Percentiles rank a stretch among this genome's conserved stretches.
These are phyloP conservation scores for Combretum micranthum DNA, from an alignment of 345 rosid species.

Conservation along the genomic window DNA sequence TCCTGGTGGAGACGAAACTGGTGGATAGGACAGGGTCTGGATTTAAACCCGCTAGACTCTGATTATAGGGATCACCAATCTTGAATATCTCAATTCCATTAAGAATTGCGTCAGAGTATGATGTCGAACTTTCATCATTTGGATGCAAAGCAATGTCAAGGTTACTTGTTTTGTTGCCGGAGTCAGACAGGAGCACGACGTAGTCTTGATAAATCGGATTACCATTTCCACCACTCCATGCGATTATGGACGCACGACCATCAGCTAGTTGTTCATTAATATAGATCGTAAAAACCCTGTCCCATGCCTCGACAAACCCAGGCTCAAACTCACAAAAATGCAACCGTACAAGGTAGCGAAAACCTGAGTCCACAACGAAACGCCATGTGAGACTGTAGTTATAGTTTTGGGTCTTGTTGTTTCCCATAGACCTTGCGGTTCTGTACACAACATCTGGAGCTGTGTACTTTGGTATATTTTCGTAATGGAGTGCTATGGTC, in stretches of 20 bases:
- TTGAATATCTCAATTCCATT: slow-evolving; percentile 45
- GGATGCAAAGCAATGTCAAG: slow-evolving; percentile 26
- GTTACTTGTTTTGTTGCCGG: slow-evolving; percentile 4
- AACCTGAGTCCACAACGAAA: slow-evolving; percentile 25
- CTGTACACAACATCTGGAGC: slow-evolving; percentile 26
- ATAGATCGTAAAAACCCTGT: slow-evolving; percentile 15
- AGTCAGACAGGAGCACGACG: slow-evolving; percentile 4
- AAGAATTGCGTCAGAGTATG: slow-evolving; percentile 20
- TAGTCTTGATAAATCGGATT: slow-evolving; percentile 25
- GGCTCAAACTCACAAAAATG: slow-evolving; percentile 34
- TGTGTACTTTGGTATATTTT: slow-evolving; percentile 6
- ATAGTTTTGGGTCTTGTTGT: background rate
- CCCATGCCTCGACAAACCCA: background rate
- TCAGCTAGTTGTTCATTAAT: slow-evolving; percentile 19
- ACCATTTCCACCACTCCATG: slow-evolving; percentile 17
- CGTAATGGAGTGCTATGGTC: slow-evolving; percentile 1
- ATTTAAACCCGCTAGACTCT: slow-evolving; percentile 25
- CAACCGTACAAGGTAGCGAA: slow-evolving; percentile 30
- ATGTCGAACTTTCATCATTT: background rate
- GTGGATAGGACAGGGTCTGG: slow-evolving; percentile 8
- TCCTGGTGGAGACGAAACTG: background rate
- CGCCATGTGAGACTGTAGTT: slow-evolving; percentile 29
- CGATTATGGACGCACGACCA: slow-evolving; percentile 14
- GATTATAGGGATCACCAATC: slow-evolving; percentile 7
- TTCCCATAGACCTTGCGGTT: slow-evolving; percentile 28